A percentile compares a stretch with the other conserved stretches of the same genome.
phyloP scores from a whole-genome alignment of 2,329 filamentous ascomycete genomes.

The Celoporthe dispersa region DNA sequence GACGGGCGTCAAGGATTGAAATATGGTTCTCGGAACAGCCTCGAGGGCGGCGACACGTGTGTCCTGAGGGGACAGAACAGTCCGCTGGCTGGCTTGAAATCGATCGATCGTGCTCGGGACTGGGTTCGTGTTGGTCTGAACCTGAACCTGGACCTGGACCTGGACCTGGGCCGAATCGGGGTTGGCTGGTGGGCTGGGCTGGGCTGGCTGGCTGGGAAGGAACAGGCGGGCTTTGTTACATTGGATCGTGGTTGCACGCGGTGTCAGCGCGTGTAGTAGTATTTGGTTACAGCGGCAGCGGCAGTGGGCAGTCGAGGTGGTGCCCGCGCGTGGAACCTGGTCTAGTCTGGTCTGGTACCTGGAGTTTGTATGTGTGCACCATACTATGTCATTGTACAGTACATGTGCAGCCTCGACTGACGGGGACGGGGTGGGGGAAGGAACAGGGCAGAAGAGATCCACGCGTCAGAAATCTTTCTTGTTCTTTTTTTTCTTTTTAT shows the following conservation, averaged over 20 bases:
- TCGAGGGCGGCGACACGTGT: no score
- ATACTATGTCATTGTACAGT: neutral
- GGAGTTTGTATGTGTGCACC: neutral
- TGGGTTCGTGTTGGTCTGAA: no score
- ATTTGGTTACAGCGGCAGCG: neutral
- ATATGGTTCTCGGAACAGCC: neutral
- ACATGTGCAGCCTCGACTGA: no score
- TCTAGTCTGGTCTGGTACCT: neutral
- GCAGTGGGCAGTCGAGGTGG: neutral
- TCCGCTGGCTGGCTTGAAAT: neutral
- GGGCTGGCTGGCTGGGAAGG: neutral
- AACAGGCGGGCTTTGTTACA: neutral
- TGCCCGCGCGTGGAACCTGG: neutral
- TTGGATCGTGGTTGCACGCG: neutral
- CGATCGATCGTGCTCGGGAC: no score
- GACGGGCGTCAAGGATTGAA: neutral
- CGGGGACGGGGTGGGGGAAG: no score
- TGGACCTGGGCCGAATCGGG: neutral
- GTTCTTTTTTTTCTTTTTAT: neutral
- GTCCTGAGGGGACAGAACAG: no score
- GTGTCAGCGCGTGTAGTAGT: neutral
- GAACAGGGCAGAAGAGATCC: no score
- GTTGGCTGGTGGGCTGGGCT: neutral
- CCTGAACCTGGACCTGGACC: neutral
- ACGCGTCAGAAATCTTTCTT: no score